Base-by-base conservation (phyloP, 179 eudicot genomes). In the Spinacia oleracea region DNA sequence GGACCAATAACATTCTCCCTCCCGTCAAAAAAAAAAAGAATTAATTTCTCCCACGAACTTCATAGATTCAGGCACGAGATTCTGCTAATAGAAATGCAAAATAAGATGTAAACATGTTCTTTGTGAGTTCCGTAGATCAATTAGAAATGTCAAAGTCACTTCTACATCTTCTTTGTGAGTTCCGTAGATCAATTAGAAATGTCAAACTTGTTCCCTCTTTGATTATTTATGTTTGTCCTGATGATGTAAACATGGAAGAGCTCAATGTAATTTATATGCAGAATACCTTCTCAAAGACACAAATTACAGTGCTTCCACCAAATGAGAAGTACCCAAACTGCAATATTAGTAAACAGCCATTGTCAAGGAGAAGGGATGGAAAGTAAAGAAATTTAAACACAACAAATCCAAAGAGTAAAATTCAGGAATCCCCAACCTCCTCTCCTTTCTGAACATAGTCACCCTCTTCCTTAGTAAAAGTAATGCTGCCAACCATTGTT, bases 401-500 rank as follows among this genome's bases (percentile, higher is more conserved):
- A 76, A 3, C 62, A 55, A 8, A 45, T 51, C 3, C 11, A 51
- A 14, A 62, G 80, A 29, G 77, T 56, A 74, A 27, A 51, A 29
- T 38, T 27, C 25, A 77, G 55, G 38, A 59, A 75, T 59, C 78
- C 74, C 63, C 40, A 80, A 95, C 98, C 98, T 95, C 97, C 29
- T 95, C 98, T 56, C 97, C 98, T 87, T 93, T 93, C 56, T 60
- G 86, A 70, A 93, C 97, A 83, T 77, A 80, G 71, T 93, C 95
- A 15, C 97, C 97, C 80, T 88, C 75, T 79, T 93, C 75, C 83
- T 83, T 90, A 29, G 91, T 80, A 83, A 95, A 93, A 35, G 90
- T 86, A 75, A 95, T 93, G 88, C 97, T 95, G 81, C 98, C 98
- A 76, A 95, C 98, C 98, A 95, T 95, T 70, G 98, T 95, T 64